Percentiles rank a stretch among this genome's conserved stretches.
Conservation (phyloP, 1,284 basidiomycete species). For the Tylopilus sp. region DNA sequence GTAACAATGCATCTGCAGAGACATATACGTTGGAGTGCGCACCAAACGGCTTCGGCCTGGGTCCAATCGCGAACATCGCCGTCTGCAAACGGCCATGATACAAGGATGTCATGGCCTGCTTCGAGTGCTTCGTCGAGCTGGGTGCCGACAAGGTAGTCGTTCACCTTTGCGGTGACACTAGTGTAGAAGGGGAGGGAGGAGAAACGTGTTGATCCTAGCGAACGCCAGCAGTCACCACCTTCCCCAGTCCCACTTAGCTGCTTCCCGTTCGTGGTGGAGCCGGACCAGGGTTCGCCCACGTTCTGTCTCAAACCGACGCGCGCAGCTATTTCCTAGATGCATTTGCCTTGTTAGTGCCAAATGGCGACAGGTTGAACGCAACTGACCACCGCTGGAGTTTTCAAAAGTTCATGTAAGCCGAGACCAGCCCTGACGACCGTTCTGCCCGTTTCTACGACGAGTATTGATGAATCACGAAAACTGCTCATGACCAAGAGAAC, state of each 20-base stretch:
- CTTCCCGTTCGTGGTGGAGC: constrained; percentile 26
- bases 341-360: constrained; percentile 7
- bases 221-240: constrained; percentile 31
- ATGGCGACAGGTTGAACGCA: constrained; percentile 1
- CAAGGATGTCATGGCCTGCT: constrained; percentile 62
- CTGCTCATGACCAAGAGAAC: constrained; percentile 40
- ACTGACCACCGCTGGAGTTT: constrained; percentile 67
- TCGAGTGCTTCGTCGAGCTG: constrained; percentile 76
- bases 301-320: constrained; percentile 66
- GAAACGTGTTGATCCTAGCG: constrained; percentile 40
- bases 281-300: constrained; percentile 23
- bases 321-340: constrained; percentile 58
- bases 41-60: constrained; percentile 93
- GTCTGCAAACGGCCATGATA: constrained; percentile 83
- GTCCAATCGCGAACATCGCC: constrained; percentile 77
- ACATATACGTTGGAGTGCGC: constrained; percentile 17
- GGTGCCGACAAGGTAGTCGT: constrained; percentile 82
- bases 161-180: constrained; percentile 47
- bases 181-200: constrained; percentile 44
- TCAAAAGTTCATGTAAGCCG: constrained; percentile 78
- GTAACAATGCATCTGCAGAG: constrained; percentile 4
- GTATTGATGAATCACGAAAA: constrained; percentile 77
- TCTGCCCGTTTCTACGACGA: constrained; percentile 75
- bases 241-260: constrained; percentile 19
- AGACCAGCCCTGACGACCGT: constrained; percentile 71